Evolutionary conservation across 208 protist species (phyloP), one percentile per base, ranked within the genome.

Genomic region (Trypanosoma melophagium): DNA sequence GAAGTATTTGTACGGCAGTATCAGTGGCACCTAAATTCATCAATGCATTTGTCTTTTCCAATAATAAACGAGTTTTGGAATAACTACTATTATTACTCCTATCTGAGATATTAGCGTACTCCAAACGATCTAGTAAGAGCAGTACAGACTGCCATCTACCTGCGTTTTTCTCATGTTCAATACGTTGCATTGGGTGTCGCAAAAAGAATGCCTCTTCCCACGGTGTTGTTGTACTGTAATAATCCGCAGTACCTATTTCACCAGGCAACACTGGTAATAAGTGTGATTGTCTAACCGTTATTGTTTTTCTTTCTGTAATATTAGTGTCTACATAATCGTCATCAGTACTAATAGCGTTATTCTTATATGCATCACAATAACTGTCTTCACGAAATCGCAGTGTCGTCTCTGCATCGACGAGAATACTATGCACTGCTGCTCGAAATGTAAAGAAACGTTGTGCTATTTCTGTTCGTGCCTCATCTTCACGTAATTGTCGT

Each of bases 141-240:
- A 86, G 61, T 13, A 83, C 79, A 1, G 72, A 71, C 13, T 79
- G 58, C 49, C 77, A 76, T 53, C 84, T 69, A 2, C 56, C 62
- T 9, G 62, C 47, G 28, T 49, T 64, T 31, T 69, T 69, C 41
- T 76, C 70, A 4, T 44, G 55, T 40, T 76, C 70, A 50, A 76
- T 70, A 38, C 40, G 70, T 38, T 62, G 61, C 57, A 51, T 50
- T 1, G 70, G 70, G 31, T 69, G 63, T 17, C 49, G 61, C 45
- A 76, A 12, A 68, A 78, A 44, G 74, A 67, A 47, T 41, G 74
- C 41, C 67, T 72, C n/a, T 53, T 68, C 73, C 71, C 71, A 69
- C 24, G 72, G 65, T 1, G 65, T 67, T 1, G 65, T 67, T 35
- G 54, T 76, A 50, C 60, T 58, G 2, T 3, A 45, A 52, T 64